phyloP scores from a whole-genome alignment of 306 rosid genomes.

The Medicago arabica region DNA sequence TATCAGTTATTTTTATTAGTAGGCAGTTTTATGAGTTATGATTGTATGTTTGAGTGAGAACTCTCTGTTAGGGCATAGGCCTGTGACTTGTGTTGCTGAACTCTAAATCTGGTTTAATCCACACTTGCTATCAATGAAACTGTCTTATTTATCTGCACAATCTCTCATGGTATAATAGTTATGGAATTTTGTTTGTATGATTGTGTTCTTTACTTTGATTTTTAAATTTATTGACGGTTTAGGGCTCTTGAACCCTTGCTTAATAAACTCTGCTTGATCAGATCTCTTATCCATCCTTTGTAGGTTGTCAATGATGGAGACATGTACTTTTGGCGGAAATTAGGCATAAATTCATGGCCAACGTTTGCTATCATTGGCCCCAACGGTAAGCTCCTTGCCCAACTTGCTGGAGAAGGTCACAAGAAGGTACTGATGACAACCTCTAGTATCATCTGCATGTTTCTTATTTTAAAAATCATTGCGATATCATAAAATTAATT shows the following conservation, averaged over 20 bases:
- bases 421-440: constrained; percentile 66
- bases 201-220: constrained; percentile 13
- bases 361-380: constrained; percentile 92
- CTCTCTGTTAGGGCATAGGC: not conserved
- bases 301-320: constrained; percentile 98
- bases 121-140: not conserved
- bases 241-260: constrained; percentile 29
- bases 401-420: constrained; percentile 90
- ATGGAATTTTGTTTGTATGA: constrained; percentile 32
- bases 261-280: constrained; percentile 20
- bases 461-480: constrained; percentile 14
- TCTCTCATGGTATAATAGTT: constrained; percentile 9
- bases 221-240: constrained; percentile 26
- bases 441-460: constrained; percentile 17
- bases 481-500: not conserved
- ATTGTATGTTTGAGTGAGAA: not conserved
- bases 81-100: constrained; percentile 1
- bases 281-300: constrained; percentile 35
- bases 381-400: constrained; percentile 86
- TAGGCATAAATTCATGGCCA: constrained; percentile 97
- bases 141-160: not conserved
- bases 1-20: not conserved
- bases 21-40: not conserved
- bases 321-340: constrained; percentile 88
- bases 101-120: constrained; percentile 16